Base-by-base conservation (phyloP, 2,329 filamentous ascomycete genomes). In the Xylogone sp. region DNA sequence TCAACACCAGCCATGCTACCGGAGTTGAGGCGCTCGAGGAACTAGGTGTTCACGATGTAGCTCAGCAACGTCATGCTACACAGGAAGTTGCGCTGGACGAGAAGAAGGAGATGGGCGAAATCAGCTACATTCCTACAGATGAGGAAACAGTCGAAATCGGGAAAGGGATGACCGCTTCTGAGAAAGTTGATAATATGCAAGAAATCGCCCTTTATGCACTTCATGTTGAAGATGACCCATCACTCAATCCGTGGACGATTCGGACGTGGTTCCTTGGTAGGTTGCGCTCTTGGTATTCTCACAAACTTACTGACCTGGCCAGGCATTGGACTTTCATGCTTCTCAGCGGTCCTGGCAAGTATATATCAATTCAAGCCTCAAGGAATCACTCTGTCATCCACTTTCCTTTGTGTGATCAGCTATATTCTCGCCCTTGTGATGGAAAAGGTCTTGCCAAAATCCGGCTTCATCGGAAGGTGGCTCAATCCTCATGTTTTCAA, bases 401-500 rank as follows among this genome's bases (percentile, higher is more conserved):
- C 73, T 12, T 75, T 75, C 56, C 50, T 76, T 44, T 66, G 65
- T 5, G 69, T 76, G 29, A 64, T 75, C 20, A 68, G 65, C 21
- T 75, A 75, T 50, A 59, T 73, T 5, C 57, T 74, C 7, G 71
- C 69, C 13, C 67, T 71, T 46, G 58, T 60, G n/a, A 64, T 72
- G 65, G 65, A 65, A 12, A 54, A 62, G 6, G 66, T 71, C 19
- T 71, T 73, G 1, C 63, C 62, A 9, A 62, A 59, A 44, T 68
- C 66, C 27, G 58, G 58, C 16, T 42, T 50, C 43, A 52, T 75
- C 6, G 68, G 61, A 18, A 82, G 76, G 72, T 75, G 73, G 42
- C 68, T 84, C 21, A 86, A 86, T 49, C 82, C 83, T 0, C 82
- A 83, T 0, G 81, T 82, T 0, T 86, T 86, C 67, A 86, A 84